Percentiles rank a stretch among this genome's conserved stretches.
phyloP scores from a whole-genome alignment of 306 rosid genomes.

The Parietaria judaica region DNA sequence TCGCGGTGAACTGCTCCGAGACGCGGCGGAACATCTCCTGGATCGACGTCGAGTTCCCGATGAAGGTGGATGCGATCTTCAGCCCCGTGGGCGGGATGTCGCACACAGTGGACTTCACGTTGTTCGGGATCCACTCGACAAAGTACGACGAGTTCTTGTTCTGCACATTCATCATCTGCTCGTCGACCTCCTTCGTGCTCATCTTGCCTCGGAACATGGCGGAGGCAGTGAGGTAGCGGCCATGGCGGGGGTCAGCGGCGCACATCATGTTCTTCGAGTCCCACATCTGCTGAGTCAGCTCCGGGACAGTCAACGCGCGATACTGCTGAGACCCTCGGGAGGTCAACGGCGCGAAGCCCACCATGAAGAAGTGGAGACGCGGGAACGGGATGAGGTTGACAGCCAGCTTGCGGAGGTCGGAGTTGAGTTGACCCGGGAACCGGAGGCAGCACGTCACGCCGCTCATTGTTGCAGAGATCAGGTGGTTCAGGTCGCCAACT shows the following conservation, averaged over 20 bases:
- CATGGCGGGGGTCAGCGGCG: constrained; percentile 46
- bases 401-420: constrained; percentile 43
- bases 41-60: constrained; percentile 48
- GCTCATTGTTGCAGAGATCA: constrained; percentile 52
- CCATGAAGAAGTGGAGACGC: constrained; percentile 54
- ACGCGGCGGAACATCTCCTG: constrained; percentile 54
- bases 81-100: constrained; percentile 49
- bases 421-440: constrained; percentile 54
- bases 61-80: constrained; percentile 50
- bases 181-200: constrained; percentile 56
- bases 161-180: constrained; percentile 56
- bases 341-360: constrained; percentile 54
- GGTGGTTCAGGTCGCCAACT: constrained; percentile 55
- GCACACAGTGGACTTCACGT: constrained; percentile 45
- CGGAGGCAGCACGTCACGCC: constrained; percentile 53
- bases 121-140: constrained; percentile 51
- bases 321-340: constrained; percentile 53
- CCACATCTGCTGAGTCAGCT: constrained; percentile 56
- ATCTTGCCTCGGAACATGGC: constrained; percentile 57
- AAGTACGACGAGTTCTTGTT: constrained; percentile 54
- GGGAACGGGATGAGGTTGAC: constrained; percentile 61
- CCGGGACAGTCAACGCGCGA: constrained; percentile 45
- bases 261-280: constrained; percentile 55
- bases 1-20: constrained; percentile 49
- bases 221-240: constrained; percentile 46